Evolutionary conservation across 2,329 filamentous ascomycete species (phyloP).

Genomic region (Trichoderma atroviride): DNA sequence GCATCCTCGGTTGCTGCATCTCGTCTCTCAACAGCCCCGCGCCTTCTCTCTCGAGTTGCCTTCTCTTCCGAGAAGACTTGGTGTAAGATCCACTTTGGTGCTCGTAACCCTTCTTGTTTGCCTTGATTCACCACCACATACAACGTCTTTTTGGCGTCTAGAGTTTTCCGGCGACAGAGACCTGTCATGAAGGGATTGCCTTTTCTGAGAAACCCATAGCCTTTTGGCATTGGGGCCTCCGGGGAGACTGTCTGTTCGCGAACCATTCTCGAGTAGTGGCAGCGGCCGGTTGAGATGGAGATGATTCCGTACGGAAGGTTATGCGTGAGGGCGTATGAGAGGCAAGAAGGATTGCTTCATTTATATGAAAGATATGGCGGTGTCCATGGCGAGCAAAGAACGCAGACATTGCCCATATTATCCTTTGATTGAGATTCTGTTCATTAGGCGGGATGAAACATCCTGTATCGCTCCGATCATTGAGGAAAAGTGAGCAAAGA

Average conservation of each 20-base stretch:
- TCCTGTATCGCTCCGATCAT: neutral
- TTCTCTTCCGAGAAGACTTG: slow-evolving; percentile 37
- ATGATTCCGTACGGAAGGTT: neutral
- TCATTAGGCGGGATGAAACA: neutral
- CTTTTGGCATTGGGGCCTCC: slow-evolving; percentile 40
- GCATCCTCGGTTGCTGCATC: slow-evolving; percentile 40
- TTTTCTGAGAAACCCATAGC: slow-evolving; percentile 47
- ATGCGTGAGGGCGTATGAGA: neutral
- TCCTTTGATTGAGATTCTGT: neutral
- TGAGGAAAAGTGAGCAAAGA: neutral
- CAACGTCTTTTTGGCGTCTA: slow-evolving; percentile 37
- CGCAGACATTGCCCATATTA: neutral
- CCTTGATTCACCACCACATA: slow-evolving; percentile 42
- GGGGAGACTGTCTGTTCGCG: slow-evolving; percentile 33
- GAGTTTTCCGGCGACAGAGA: slow-evolving; percentile 45
- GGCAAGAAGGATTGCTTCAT: neutral
- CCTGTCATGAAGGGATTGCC: slow-evolving; percentile 48
- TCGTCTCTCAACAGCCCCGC: slow-evolving; percentile 37
- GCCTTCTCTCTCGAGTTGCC: slow-evolving; percentile 39
- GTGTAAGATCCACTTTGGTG: slow-evolving; percentile 40
- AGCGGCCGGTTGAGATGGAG: neutral
- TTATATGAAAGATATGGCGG: neutral
- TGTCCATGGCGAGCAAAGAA: neutral
- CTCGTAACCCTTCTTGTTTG: slow-evolving; percentile 43
- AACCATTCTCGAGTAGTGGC: neutral